These are phyloP conservation scores for Syzygium aqueum DNA, from an alignment of 345 rosid genomes.

Conservation along the genomic window DNA sequence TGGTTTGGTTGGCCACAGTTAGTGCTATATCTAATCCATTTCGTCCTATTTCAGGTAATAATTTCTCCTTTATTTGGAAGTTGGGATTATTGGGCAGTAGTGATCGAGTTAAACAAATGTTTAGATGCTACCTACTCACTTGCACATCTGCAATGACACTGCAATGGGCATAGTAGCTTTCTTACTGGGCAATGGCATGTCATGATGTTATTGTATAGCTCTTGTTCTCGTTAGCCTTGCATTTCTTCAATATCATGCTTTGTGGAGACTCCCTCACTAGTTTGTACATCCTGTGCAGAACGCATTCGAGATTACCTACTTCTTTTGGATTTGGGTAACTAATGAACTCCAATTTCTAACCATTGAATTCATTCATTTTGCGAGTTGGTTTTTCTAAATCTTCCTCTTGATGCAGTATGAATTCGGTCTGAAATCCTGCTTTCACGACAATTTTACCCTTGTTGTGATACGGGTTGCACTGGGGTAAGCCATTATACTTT, in stretches of 20 bases:
- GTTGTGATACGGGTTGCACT: conserved; percentile 35
- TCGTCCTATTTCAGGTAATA: conserved; percentile 81
- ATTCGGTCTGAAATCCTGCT: conserved; percentile 80
- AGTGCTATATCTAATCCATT: conserved; percentile 74
- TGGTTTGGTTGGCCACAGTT: conserved; percentile 81
- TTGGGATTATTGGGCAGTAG: not conserved
- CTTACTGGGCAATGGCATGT: not conserved
- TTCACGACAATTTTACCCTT: conserved; percentile 41
- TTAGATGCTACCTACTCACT: not conserved
- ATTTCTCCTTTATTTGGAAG: not conserved
- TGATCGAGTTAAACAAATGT: conserved; percentile 1
- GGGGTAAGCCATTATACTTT: conserved; percentile 40
- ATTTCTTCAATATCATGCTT: not conserved
- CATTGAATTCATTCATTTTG: not conserved
- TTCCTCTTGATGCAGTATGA: conserved; percentile 57
- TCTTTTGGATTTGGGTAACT: conserved; percentile 91
- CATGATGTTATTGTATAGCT: not conserved
- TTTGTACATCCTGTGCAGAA: conserved; percentile 32
- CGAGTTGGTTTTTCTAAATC: not conserved
- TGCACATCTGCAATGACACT: not conserved
- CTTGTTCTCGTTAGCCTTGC: not conserved
- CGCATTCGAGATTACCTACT: conserved; percentile 92
- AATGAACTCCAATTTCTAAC: not conserved
- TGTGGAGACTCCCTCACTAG: not conserved
- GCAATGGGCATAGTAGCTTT: not conserved